Percentiles rank a stretch among this genome's conserved stretches.
Conservation (phyloP, 176 grass and related monocot genomes). For the Dendrocalamus sinicus region DNA sequence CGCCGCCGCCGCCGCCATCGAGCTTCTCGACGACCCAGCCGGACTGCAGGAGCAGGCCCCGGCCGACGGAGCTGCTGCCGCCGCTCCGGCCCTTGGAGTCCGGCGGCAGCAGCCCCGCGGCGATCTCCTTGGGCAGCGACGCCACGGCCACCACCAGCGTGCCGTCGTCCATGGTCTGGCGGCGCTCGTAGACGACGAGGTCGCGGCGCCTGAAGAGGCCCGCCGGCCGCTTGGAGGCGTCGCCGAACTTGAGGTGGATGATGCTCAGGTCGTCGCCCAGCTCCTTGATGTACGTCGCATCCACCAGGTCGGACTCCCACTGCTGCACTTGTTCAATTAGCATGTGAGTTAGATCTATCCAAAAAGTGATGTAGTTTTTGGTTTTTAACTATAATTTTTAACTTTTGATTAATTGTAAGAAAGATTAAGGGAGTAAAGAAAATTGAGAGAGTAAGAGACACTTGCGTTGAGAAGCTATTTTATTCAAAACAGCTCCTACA, state of each 20-base stretch:
- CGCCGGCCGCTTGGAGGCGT: conserved; percentile 52
- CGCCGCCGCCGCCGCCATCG: conserved; percentile 28
- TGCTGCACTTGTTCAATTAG: conserved; percentile 54
- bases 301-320: conserved; percentile 86
- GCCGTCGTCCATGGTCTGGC: conserved; percentile 96
- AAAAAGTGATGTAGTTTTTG: too few species aligned
- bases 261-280: conserved; percentile 86
- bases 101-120: conserved; percentile 77
- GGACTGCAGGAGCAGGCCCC: conserved; percentile 83
- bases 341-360: background rate
- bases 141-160: conserved; percentile 92
- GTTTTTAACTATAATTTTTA: too few species aligned
- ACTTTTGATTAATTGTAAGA: too few species aligned
- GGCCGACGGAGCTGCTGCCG: conserved; percentile 40
- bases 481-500: too few species aligned
- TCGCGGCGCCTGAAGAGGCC: conserved; percentile 75
- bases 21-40: conserved; percentile 98
- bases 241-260: conserved; percentile 87
- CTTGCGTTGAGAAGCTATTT: too few species aligned
- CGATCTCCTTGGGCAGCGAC: conserved; percentile 95
- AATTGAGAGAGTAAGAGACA: too few species aligned
- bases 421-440: too few species aligned
- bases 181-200: conserved; percentile 90
- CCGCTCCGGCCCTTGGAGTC: conserved; percentile 33
- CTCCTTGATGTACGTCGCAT: conserved; percentile 79